Evolutionary conservation across 441 rosid species (phyloP).

Genomic region (Brassica balearica): DNA sequence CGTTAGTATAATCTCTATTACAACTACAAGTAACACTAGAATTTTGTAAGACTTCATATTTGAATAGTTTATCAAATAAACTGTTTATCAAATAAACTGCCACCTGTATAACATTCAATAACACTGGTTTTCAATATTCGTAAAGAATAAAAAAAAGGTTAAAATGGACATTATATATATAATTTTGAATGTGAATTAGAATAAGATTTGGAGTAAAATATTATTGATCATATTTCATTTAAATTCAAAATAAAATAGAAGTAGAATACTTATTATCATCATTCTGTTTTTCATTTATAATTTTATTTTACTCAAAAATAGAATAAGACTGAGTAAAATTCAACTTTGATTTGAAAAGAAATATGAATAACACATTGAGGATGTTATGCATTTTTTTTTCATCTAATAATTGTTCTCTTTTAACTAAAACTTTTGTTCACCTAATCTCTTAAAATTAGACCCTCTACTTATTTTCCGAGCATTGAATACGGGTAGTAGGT

Average conservation of each 20-base stretch:
- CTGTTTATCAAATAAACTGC: not conserved
- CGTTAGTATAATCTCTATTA: not conserved
- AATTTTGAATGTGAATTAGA: not conserved
- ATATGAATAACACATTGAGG: not conserved
- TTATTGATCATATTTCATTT: not conserved
- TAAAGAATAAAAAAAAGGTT: not conserved
- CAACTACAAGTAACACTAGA: not conserved
- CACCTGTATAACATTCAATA: not conserved
- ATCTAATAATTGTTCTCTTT: not conserved
- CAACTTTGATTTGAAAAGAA: not conserved
- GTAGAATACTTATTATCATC: not conserved
- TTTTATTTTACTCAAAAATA: not conserved
- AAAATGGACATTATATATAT: not conserved
- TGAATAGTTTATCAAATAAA: not conserved
- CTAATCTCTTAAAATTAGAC: not conserved
- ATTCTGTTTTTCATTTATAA: not conserved
- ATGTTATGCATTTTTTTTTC: not conserved
- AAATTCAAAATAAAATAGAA: not conserved
- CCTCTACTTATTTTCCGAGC: not conserved
- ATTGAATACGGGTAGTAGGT: not conserved
- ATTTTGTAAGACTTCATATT: not conserved
- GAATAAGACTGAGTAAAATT: not conserved
- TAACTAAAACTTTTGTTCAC: not conserved
- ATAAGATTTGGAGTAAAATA: not conserved
- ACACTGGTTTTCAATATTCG: constrained; percentile 2